These are phyloP conservation scores for Otatea glauca DNA, from an alignment of 176 grass and related monocot species.

Conservation along the genomic window DNA sequence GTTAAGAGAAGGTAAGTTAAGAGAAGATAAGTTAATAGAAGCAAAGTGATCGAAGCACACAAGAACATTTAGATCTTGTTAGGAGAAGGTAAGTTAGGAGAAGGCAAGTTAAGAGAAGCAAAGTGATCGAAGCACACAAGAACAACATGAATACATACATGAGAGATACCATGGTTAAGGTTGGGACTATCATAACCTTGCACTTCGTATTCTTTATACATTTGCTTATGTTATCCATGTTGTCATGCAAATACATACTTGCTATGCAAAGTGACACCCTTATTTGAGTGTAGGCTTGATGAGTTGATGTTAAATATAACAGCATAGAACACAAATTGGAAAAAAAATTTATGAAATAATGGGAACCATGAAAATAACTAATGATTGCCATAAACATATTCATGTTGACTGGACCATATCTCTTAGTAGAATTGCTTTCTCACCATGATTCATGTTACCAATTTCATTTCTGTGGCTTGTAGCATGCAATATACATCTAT, in stretches of 20 bases:
- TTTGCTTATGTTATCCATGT: conserved; percentile 5
- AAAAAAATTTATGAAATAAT: not conserved
- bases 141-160: conserved; percentile 88
- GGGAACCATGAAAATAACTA: not conserved
- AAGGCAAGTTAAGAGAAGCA: no score
- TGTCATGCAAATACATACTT: not conserved
- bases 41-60: no score
- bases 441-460: not conserved
- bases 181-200: conserved; percentile 43
- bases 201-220: conserved; percentile 23
- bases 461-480: not conserved
- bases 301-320: not conserved
- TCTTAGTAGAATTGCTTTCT: not conserved
- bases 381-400: not conserved
- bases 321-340: not conserved
- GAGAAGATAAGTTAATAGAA: no score
- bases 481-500: no score
- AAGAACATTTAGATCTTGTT: no score
- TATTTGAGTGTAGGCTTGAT: not conserved
- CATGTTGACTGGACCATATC: not conserved
- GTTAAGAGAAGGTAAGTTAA: no score
- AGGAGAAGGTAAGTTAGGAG: no score
- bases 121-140: no score
- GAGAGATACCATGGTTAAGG: conserved; percentile 92
- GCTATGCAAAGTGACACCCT: not conserved